These are phyloP conservation scores for Clarireedia paspali DNA, from an alignment of 2,329 filamentous ascomycete species.

Conservation along the genomic window DNA sequence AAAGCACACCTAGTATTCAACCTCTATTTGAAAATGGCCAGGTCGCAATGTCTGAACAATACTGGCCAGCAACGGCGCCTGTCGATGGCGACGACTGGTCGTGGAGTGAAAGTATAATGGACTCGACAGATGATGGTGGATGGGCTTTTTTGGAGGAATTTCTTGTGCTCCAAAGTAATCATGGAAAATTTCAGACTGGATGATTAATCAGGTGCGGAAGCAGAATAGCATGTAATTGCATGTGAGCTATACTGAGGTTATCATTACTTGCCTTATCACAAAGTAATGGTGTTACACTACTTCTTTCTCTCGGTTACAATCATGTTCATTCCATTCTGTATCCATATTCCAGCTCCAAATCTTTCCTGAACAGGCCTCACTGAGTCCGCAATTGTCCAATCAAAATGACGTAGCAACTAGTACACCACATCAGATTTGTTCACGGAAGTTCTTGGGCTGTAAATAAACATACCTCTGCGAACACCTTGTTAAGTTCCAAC, in stretches of 20 bases:
- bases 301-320: too few relatives aligned
- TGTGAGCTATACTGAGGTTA: too few relatives aligned
- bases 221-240: too few relatives aligned
- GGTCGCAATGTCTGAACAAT: not conserved
- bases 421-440: too few relatives aligned
- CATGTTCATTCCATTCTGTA: too few relatives aligned
- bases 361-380: too few relatives aligned
- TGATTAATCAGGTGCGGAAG: not conserved
- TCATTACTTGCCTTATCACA: too few relatives aligned
- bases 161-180: not conserved
- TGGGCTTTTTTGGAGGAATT: not conserved
- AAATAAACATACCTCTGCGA: slow-evolving; percentile 35
- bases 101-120: not conserved
- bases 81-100: not conserved
- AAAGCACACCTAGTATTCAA: not conserved
- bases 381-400: too few relatives aligned
- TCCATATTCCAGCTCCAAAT: too few relatives aligned
- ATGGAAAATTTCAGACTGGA: not conserved
- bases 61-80: not conserved
- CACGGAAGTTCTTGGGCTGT: too few relatives aligned
- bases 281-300: too few relatives aligned
- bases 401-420: too few relatives aligned
- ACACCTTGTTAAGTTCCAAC: slow-evolving; percentile 41
- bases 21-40: not conserved
- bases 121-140: not conserved